These are phyloP conservation scores for Ogataea corticis DNA, from an alignment of 805 yeast species.

Conservation along the genomic window DNA sequence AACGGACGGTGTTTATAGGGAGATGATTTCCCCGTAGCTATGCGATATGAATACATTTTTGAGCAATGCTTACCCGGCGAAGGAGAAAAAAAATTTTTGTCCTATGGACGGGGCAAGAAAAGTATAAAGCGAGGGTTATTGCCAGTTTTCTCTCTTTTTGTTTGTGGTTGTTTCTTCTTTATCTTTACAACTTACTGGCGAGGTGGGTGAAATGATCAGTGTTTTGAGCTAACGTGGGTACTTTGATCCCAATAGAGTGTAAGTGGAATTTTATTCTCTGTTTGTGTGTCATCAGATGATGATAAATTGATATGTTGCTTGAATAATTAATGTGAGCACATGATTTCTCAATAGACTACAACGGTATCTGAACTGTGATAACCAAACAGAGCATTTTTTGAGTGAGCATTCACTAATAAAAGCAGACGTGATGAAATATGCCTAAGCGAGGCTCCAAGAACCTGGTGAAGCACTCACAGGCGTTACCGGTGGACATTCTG, in stretches of 20 bases:
- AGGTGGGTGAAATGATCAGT: too few relatives aligned
- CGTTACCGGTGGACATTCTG: slow-evolving; percentile 42
- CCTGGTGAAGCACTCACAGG: slow-evolving; percentile 21
- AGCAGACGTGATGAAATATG: too few relatives aligned
- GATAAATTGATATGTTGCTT: slow-evolving; percentile 21
- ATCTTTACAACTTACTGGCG: too few relatives aligned
- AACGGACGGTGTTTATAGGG: background rate
- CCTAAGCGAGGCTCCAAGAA: slow-evolving; percentile 8
- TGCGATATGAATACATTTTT: background rate
- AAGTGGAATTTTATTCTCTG: background rate
- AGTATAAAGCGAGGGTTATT: too few relatives aligned
- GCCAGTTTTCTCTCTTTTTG: too few relatives aligned
- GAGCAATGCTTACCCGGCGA: too few relatives aligned
- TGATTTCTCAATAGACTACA: slow-evolving; percentile 35
- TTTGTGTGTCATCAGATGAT: background rate
- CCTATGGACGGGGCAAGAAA: too few relatives aligned
- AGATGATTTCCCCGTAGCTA: background rate
- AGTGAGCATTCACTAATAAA: background rate
- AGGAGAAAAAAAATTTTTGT: too few relatives aligned
- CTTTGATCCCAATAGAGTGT: too few relatives aligned
- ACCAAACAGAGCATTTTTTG: background rate
- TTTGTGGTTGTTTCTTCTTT: too few relatives aligned
- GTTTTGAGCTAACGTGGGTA: too few relatives aligned
- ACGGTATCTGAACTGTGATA: slow-evolving; percentile 37
- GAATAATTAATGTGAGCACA: slow-evolving; percentile 28